Base-by-base conservation (phyloP, 352 stramenopile genomes). In the Phytophthora colocasiae region DNA sequence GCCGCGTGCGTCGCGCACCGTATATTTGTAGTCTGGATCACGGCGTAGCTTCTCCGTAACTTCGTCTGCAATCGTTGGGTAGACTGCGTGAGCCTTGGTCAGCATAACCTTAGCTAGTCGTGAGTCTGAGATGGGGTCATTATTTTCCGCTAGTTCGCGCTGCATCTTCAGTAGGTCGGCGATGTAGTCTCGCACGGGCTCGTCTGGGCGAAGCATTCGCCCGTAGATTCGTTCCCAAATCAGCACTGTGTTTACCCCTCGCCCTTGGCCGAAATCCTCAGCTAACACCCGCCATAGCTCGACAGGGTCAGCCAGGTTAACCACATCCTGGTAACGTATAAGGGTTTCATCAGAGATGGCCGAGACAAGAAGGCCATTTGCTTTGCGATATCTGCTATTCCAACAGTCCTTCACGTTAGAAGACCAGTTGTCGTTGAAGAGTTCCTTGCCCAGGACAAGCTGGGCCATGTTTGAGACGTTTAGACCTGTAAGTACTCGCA, bases 91-190 rank as follows among this genome's bases (percentile, higher is more conserved):
- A 2, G 36, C 38, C 14, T 58, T 59, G 1, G 52, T 43, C 26
- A 58, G 15, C 51, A 58, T 50, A 14, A 59, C 11, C 36, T 44
- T 26, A 11, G 39, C 39, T 8, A 58, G 19, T 6, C 39, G 24
- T 26, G 12, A 58, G 51, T 58, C 39, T 9, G 51, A 31, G 6
- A 58, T 49, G 10, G 22, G 38, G 39, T 58, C 39, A 19, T 58
- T 49, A 27, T 48, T 43, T 49, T 58, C 26, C 4, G 51, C 51
- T 11, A 58, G 15, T 14, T 40, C 32, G 15, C 51, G 51, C 39
- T 58, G 39, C 51, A 59, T 59, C n/a, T 24, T n/a, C 27, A 59
- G 17, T 2, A 51, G 8, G 27, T 59, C 52, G 2, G 45, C 39
- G 17, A 59, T 49, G 24, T 59, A 50, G 14, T 41, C 15, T 31